phyloP scores from a whole-genome alignment of 495 filamentous ascomycete species.

The Durotheca rogersii region DNA sequence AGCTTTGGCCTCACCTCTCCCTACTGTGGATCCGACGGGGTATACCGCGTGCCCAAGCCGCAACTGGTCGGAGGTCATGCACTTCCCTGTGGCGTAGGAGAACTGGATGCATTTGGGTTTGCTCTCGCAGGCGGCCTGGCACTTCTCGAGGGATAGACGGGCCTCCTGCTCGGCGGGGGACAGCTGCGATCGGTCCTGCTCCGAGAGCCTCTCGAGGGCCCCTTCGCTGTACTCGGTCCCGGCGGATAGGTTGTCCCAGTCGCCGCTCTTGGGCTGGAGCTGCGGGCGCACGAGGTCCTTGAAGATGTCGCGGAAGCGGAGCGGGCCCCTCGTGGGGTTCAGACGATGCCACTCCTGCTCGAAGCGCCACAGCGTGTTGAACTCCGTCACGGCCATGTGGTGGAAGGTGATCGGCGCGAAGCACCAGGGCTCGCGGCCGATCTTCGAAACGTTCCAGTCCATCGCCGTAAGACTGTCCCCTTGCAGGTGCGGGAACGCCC shows the following conservation, averaged over 20 bases:
- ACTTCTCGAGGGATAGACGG: not conserved
- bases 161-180: not conserved
- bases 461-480: not conserved
- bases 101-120: not conserved
- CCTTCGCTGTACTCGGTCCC: not conserved
- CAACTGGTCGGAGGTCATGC: not conserved
- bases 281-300: no score
- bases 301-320: no score
- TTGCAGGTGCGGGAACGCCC: conserved; percentile 2
- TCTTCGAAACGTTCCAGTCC: not conserved
- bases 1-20: not conserved
- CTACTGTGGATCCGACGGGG: not conserved
- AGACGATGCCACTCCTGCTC: no score
- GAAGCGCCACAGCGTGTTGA: no score
- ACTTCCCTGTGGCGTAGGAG: not conserved
- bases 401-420: no score
- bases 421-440: no score
- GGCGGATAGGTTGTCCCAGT: not conserved
- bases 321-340: no score
- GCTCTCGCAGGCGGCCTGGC: not conserved
- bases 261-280: not conserved
- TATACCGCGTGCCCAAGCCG: not conserved
- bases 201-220: not conserved
- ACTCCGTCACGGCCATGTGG: no score
- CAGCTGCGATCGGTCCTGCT: not conserved